Percentiles rank a stretch among this genome's conserved stretches.
These are phyloP conservation scores for Tilletiopsis washingtonensis DNA, from an alignment of 1,284 basidiomycete genomes.

Conservation along the genomic window DNA sequence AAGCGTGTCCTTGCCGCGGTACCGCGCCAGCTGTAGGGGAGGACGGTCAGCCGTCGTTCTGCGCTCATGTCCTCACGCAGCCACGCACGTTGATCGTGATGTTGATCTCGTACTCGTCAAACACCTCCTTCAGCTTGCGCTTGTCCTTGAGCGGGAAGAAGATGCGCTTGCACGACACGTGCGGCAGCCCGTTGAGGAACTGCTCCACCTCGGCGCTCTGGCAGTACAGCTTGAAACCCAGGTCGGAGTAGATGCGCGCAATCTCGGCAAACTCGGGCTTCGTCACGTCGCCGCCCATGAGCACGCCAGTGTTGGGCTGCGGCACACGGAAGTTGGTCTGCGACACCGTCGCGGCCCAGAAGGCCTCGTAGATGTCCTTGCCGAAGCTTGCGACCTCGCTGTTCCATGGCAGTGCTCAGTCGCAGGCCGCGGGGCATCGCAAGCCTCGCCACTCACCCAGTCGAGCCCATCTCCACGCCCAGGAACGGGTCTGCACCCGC, in stretches of 20 bases:
- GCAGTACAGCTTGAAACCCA: slow-evolving; percentile 90
- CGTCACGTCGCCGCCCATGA: slow-evolving; percentile 75
- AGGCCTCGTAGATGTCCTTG: slow-evolving; percentile 86
- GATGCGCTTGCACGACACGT: slow-evolving; percentile 56
- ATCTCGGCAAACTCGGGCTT: slow-evolving; percentile 74
- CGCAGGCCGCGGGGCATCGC: background rate
- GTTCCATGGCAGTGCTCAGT: slow-evolving; percentile 99
- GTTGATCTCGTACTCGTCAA: slow-evolving; percentile 88
- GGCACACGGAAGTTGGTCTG: slow-evolving; percentile 88
- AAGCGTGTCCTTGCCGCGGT: slow-evolving; percentile 66
- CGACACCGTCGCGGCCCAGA: slow-evolving; percentile 82
- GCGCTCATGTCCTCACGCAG: background rate
- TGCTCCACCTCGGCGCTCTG: slow-evolving; percentile 72
- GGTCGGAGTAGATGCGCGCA: slow-evolving; percentile 55
- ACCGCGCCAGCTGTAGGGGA: slow-evolving; percentile 60
- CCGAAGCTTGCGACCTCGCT: slow-evolving; percentile 96
- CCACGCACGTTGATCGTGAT: slow-evolving; percentile 70
- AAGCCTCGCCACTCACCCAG: background rate
- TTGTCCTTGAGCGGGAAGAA: slow-evolving; percentile 97
- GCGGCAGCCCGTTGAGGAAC: slow-evolving; percentile 61
- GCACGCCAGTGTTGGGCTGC: slow-evolving; percentile 65
- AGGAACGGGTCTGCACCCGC: slow-evolving; percentile 91
- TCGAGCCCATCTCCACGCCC: slow-evolving; percentile 55
- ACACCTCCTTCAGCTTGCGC: slow-evolving; percentile 73
- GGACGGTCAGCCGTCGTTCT: background rate